Percentiles rank a stretch among this genome's conserved stretches.
phyloP scores from a whole-genome alignment of 371 early-diverging fungal genomes.

The Hamiltosporidium tvaerminnensis region DNA sequence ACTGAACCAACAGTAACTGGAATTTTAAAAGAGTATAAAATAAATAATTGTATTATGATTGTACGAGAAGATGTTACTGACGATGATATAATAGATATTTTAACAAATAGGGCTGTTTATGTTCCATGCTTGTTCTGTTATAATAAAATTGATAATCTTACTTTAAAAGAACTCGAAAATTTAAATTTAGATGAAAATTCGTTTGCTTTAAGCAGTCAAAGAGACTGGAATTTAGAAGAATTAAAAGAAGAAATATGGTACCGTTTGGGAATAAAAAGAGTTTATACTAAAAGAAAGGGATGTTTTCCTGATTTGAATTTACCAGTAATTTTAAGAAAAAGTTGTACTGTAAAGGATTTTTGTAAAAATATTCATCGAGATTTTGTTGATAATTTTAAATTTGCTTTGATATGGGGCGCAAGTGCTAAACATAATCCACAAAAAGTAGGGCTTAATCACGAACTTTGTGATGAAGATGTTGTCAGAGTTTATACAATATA shows the following conservation, averaged over 20 bases:
- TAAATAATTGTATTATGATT: conserved; percentile 91
- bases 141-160: conserved; percentile 93
- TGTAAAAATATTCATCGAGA: conserved; percentile 90
- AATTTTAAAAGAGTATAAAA: conserved; percentile 88
- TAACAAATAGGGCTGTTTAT: conserved; percentile 81
- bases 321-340: conserved; percentile 74
- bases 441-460: conserved; percentile 89
- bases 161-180: conserved; percentile 84
- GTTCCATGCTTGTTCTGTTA: conserved; percentile 79
- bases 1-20: too few species aligned
- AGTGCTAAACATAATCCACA: conserved; percentile 92
- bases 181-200: too few species aligned
- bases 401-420: conserved; percentile 89
- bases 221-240: conserved; percentile 97
- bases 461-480: conserved; percentile 84
- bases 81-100: conserved; percentile 93
- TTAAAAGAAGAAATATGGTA: conserved; percentile 76
- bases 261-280: conserved; percentile 64
- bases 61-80: conserved; percentile 68
- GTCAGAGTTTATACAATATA: too few species aligned
- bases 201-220: conserved; percentile 81
- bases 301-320: conserved; percentile 79
- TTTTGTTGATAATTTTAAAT: conserved; percentile 78
- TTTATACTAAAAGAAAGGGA: conserved; percentile 94
- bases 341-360: conserved; percentile 72